Base-by-base conservation (phyloP, 352 stramenopile genomes). In the Globisporangium radiosum region DNA sequence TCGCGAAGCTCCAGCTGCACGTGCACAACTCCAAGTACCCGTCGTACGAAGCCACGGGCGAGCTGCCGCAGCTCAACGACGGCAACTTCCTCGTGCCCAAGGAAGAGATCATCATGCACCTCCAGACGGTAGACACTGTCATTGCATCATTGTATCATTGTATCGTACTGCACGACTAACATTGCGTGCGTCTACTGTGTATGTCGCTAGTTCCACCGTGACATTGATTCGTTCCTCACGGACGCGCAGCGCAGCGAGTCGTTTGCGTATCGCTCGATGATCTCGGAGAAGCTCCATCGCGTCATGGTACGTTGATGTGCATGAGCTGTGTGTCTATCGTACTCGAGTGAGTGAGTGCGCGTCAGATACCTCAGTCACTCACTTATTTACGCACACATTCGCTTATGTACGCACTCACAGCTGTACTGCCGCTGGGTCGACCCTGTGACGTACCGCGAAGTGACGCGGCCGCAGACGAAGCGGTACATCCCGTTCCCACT, bases 1-100 rank as follows among this genome's bases (percentile, higher is more conserved):
- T 95, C 53, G 83, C 83, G 7, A 67, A 80, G 56, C 76, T 95
- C 39, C 65, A 68, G 33, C 63, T 95, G 52, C 83, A 95, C 59
- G 83, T 95, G 55, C 78, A 93, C 61, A 95, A 93, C 80, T 90
- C 85, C 50, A 74, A 76, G 65, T 95, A 95, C 62, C 83, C 85
- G 17, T 53, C 59, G 47, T 92, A 92, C 62, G 85, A 93, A 58
- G 80, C 84, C 53, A 93, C 85, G 1, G 76, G 79, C 53, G 81
- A 89, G 65, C 63, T 95, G 52, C 85, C 85, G 40, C 85, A 95
- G 66, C 72, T 95, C 25, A 90, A 76, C 54, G 85, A 95, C 59
- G 85, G 85, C 58, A 91, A 95, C 66, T 95, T 92, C 56, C 71
- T 95, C 44, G 68, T 95, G 59, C 80, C 81, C 7, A 90, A 87